Evolutionary conservation across 2,329 filamentous ascomycete species (phyloP).

Genomic region (Verticillium klebahnii): DNA sequence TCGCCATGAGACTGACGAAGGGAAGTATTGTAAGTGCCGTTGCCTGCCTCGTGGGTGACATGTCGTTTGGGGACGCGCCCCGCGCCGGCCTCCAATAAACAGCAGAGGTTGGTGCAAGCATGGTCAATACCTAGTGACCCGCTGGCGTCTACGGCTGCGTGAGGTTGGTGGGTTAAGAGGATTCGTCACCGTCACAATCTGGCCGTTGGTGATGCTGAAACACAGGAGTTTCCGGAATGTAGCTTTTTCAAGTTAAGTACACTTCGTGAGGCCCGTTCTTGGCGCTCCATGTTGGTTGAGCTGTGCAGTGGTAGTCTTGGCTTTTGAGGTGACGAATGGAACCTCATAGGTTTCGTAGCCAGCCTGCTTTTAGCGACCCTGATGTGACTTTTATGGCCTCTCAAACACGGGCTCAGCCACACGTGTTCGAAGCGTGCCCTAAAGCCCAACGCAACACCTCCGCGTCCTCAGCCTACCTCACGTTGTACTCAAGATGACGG

Average conservation of each 20-base stretch:
- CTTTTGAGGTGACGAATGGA: too few relatives aligned
- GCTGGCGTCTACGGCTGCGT: neutral
- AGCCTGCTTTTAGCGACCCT: too few relatives aligned
- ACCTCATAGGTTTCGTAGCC: too few relatives aligned
- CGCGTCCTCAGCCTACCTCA: too few relatives aligned
- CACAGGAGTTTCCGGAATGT: neutral
- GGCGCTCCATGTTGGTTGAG: neutral
- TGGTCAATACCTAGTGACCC: neutral
- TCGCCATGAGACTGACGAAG: neutral
- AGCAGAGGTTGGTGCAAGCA: neutral
- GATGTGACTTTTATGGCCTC: too few relatives aligned
- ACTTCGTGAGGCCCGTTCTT: neutral
- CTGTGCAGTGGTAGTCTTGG: too few relatives aligned
- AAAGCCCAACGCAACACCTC: too few relatives aligned
- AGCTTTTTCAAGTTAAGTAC: neutral
- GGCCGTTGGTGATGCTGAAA: neutral
- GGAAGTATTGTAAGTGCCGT: neutral
- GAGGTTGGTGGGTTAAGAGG: neutral
- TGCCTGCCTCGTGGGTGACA: neutral
- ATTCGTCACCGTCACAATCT: neutral
- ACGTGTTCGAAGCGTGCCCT: too few relatives aligned
- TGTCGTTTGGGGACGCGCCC: neutral
- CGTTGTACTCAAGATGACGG: too few relatives aligned
- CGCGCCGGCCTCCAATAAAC: neutral
- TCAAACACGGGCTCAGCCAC: too few relatives aligned